Percentiles rank a stretch among this genome's conserved stretches.
Conservation (phyloP, 2,329 filamentous ascomycete genomes). For the Monosporascus ibericus region DNA sequence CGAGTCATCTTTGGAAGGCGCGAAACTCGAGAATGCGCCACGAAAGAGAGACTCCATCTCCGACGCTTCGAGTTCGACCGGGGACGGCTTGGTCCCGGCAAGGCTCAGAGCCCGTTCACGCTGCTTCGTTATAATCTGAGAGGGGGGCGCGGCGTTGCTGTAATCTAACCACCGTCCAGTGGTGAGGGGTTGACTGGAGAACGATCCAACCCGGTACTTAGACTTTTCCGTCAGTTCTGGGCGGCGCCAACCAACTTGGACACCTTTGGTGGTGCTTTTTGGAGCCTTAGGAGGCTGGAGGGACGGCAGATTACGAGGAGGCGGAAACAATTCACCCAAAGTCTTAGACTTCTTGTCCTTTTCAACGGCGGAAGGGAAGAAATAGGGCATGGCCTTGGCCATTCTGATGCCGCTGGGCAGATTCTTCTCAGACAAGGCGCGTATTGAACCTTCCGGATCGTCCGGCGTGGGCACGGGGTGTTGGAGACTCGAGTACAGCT, state of each 20-base stretch:
- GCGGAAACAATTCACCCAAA: slow-evolving; percentile 68
- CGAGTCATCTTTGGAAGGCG: slow-evolving; percentile 68
- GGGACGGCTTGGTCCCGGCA: slow-evolving; percentile 52
- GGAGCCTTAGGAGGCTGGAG: slow-evolving; percentile 67
- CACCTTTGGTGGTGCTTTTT: slow-evolving; percentile 62
- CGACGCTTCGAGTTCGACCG: slow-evolving; percentile 51
- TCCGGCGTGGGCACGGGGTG: slow-evolving; percentile 32
- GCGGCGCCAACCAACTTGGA: slow-evolving; percentile 45
- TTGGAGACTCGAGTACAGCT: slow-evolving; percentile 82
- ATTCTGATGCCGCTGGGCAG: slow-evolving; percentile 71
- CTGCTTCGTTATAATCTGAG: slow-evolving; percentile 55
- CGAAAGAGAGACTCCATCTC: slow-evolving; percentile 72
- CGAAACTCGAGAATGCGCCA: slow-evolving; percentile 74
- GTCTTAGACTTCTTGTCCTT: slow-evolving; percentile 52
- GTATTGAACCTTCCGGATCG: slow-evolving; percentile 20
- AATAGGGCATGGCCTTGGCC: slow-evolving; percentile 55
- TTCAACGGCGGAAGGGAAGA: slow-evolving; percentile 31
- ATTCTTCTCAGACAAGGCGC: slow-evolving; percentile 53
- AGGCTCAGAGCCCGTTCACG: slow-evolving; percentile 66
- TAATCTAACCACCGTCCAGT: slow-evolving; percentile 67
- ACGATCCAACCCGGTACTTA: slow-evolving; percentile 49
- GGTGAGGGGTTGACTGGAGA: slow-evolving; percentile 60
- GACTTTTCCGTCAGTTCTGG: slow-evolving; percentile 51
- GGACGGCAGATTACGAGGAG: slow-evolving; percentile 57
- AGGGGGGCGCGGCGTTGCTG: slow-evolving; percentile 54